Conservation (phyloP, 176 grass and related monocot species). For the Bonia amplexicaulis region DNA sequence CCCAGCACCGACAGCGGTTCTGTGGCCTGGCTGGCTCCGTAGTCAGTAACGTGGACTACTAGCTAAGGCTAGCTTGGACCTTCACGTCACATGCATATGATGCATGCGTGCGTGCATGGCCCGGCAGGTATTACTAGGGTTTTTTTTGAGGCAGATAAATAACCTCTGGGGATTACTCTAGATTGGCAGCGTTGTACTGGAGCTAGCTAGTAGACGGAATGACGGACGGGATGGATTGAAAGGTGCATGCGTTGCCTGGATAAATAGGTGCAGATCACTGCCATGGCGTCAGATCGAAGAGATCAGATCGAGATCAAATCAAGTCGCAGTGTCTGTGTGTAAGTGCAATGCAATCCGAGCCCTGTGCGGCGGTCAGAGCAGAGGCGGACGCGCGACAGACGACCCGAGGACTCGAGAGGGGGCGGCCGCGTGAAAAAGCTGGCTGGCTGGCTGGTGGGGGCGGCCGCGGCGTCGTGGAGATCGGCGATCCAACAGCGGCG, state of each 20-base stretch:
- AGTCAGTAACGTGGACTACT: background rate
- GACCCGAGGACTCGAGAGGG: too few relatives aligned
- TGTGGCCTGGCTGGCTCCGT: background rate
- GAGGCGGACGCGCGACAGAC: too few relatives aligned
- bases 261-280: background rate
- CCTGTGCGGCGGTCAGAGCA: background rate
- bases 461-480: too few relatives aligned
- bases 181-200: background rate
- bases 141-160: background rate
- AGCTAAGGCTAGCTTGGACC: background rate
- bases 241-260: background rate
- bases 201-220: background rate
- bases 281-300: background rate
- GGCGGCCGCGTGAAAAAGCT: too few relatives aligned
- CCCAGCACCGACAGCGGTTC: constrained; percentile 5
- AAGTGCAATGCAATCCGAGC: background rate
- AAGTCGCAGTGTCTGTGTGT: background rate
- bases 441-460: too few relatives aligned
- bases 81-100: background rate
- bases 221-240: background rate
- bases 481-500: background rate
- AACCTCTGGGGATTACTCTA: constrained; percentile 29
- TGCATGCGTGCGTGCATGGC: background rate
- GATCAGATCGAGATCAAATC: background rate
- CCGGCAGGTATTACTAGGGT: background rate